phyloP scores from a whole-genome alignment of 805 yeast genomes.

The Candida michaelii region DNA sequence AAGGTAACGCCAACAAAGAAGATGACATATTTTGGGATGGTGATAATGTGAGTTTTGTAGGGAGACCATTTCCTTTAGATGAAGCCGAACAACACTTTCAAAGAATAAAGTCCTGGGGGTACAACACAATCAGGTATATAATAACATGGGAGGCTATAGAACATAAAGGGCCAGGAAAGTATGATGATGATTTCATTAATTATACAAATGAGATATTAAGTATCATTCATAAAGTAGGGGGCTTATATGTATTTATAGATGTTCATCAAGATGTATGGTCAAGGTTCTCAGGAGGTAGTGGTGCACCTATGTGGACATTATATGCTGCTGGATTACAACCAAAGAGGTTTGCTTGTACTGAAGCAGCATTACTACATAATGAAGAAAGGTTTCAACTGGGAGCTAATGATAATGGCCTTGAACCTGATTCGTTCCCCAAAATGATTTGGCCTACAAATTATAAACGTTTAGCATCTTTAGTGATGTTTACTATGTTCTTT shows the following conservation, averaged over 20 bases:
- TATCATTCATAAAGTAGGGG: slow-evolving; percentile 61
- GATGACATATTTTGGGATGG: slow-evolving; percentile 62
- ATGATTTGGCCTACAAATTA: slow-evolving; percentile 96
- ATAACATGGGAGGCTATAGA: slow-evolving; percentile 93
- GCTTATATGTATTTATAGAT: slow-evolving; percentile 76
- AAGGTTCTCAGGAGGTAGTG: slow-evolving; percentile 83
- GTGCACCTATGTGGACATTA: slow-evolving; percentile 92
- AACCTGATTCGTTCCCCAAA: slow-evolving; percentile 57
- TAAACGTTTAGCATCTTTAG: slow-evolving; percentile 66
- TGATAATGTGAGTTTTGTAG: slow-evolving; percentile 76
- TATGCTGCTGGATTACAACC: slow-evolving; percentile 89
- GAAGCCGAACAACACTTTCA: slow-evolving; percentile 70
- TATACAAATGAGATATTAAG: slow-evolving; percentile 64
- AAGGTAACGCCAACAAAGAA: slow-evolving; percentile 34
- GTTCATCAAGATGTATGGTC: slow-evolving; percentile 97
- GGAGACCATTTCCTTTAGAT: slow-evolving; percentile 73
- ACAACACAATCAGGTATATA: slow-evolving; percentile 71
- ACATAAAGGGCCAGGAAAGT: slow-evolving; percentile 80
- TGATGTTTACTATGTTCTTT: slow-evolving; percentile 85
- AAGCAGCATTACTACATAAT: slow-evolving; percentile 80
- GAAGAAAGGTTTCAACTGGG: slow-evolving; percentile 33
- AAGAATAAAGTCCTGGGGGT: slow-evolving; percentile 78
- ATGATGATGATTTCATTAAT: slow-evolving; percentile 74
- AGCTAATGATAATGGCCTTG: background rate
- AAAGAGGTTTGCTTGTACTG: slow-evolving; percentile 61